phyloP scores from a whole-genome alignment of 768 basidiomycete genomes.

The Amyloporia xantha region DNA sequence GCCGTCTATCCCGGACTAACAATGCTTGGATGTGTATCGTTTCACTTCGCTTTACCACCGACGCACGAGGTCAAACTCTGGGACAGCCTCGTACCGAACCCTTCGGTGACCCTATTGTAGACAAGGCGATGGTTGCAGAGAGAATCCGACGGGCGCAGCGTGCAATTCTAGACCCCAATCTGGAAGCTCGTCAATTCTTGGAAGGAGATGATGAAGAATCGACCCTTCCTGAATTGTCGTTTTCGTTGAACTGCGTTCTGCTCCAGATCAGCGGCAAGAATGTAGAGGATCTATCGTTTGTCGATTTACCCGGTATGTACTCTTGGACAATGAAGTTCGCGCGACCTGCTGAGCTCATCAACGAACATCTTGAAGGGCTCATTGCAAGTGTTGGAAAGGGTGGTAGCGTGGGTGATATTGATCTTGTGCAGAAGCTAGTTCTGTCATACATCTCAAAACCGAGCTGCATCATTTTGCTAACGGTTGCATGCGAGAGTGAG shows the following conservation, averaged over 20 bases:
- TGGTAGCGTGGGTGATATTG: slow-evolving; percentile 50
- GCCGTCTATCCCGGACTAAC: slow-evolving; percentile 22
- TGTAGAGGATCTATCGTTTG: slow-evolving; percentile 34
- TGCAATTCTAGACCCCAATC: slow-evolving; percentile 57
- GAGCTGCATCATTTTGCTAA: slow-evolving; percentile 56
- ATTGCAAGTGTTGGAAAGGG: slow-evolving; percentile 36
- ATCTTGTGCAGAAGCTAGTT: slow-evolving; percentile 53
- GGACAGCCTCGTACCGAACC: slow-evolving; percentile 28
- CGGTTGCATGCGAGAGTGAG: slow-evolving; percentile 61
- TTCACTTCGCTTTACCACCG: slow-evolving; percentile 26
- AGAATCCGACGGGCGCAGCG: slow-evolving; percentile 59
- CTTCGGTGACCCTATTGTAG: slow-evolving; percentile 36
- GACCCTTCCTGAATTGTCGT: slow-evolving; percentile 18
- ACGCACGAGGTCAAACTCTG: slow-evolving; percentile 17
- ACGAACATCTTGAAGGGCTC: slow-evolving; percentile 42
- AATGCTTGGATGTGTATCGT: slow-evolving; percentile 29
- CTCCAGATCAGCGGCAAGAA: slow-evolving; percentile 31
- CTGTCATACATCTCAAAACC: slow-evolving; percentile 52
- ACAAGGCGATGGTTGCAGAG: slow-evolving; percentile 53
- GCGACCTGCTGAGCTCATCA: slow-evolving; percentile 21
- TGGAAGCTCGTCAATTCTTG: slow-evolving; percentile 30
- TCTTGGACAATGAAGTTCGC: neutral
- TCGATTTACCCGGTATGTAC: slow-evolving; percentile 33
- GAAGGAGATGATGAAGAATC: slow-evolving; percentile 27
- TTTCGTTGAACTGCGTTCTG: slow-evolving; percentile 31